A percentile compares a stretch with the other conserved stretches of the same genome.
Evolutionary conservation across 1,284 basidiomycete species (phyloP).

Genomic region (Cystobasidium sp.): DNA sequence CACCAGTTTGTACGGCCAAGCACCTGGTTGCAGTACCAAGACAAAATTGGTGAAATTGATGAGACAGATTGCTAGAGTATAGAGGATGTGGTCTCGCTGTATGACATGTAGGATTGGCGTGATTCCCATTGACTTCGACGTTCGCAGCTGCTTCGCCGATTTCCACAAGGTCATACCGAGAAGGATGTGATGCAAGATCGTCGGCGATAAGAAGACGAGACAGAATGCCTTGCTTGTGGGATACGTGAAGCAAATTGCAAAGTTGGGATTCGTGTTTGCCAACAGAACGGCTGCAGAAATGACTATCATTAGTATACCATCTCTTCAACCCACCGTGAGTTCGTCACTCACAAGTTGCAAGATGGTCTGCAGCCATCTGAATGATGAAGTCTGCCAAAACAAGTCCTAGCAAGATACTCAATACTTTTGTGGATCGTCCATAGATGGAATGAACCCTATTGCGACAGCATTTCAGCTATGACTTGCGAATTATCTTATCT

Average conservation of each 20-base stretch:
- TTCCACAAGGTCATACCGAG: constrained; percentile 41
- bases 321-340: neutral
- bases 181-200: constrained; percentile 40
- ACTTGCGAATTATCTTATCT: neutral
- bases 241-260: constrained; percentile 39
- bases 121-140: constrained; percentile 13
- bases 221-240: constrained; percentile 28
- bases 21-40: constrained; percentile 33
- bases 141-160: constrained; percentile 21
- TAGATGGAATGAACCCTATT: constrained; percentile 40
- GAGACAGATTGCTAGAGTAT: constrained; percentile 44
- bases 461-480: neutral
- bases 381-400: constrained; percentile 36
- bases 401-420: constrained; percentile 31
- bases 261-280: constrained; percentile 2
- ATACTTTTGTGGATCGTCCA: neutral
- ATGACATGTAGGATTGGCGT: constrained; percentile 18
- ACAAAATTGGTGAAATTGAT: constrained; percentile 45
- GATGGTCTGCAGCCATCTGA: constrained; percentile 41
- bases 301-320: neutral
- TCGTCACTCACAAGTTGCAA: constrained; percentile 25
- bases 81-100: constrained; percentile 38
- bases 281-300: constrained; percentile 14
- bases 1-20: constrained; percentile 43
- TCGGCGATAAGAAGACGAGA: constrained; percentile 43